Evolutionary conservation across 2,329 filamentous ascomycete genomes (phyloP), one percentile per base, ranked within the genome.

Genomic region (Fusarium goolgardi): DNA sequence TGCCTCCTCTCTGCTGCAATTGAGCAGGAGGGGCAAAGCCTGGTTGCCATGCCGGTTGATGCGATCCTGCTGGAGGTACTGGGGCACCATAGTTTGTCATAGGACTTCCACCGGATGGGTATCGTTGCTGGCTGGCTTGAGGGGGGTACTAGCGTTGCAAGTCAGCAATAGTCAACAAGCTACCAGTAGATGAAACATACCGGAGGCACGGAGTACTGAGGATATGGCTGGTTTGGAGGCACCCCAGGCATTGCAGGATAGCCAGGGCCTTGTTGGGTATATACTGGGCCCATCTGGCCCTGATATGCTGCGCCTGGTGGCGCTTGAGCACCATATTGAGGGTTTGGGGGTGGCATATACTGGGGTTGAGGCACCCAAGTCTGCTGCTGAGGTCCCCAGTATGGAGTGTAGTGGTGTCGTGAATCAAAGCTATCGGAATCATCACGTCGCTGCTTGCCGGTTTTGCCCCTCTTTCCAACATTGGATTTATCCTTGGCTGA

Each of bases 401-500:
- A 91, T 6, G 88, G 83, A n/a, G 88, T 87, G 76, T 92, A 94
- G 60, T 91, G 88, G 59, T 88, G 87, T 54, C 88, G 82, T 13
- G 87, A 87, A 72, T 90, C 88, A 64, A 90, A 90, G 67, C 83
- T 85, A 68, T 90, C 88, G 1, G 86, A 88, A 73, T 90, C 88
- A 64, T 89, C 87, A 45, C 87, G 83, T 41, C 88, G 84, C 71
- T 89, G 86, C 75, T 88, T 89, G 62, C 80, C 76, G 78, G 89
- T 75, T 86, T 92, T 83, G 78, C 89, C 81, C 87, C 92, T 83
- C 73, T 93, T 93, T 45, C 89, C 88, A 68, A 89, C 85, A 69
- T 88, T 90, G 43, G 86, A 85, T 75, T 87, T 95, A 75, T 94
- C 94, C 76, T 92, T 93, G 25, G 91, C 91, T 43, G 91, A 93